Percentiles rank a stretch among this genome's conserved stretches.
phyloP scores from a whole-genome alignment of 768 basidiomycete genomes.

The Auriculariales sp. region DNA sequence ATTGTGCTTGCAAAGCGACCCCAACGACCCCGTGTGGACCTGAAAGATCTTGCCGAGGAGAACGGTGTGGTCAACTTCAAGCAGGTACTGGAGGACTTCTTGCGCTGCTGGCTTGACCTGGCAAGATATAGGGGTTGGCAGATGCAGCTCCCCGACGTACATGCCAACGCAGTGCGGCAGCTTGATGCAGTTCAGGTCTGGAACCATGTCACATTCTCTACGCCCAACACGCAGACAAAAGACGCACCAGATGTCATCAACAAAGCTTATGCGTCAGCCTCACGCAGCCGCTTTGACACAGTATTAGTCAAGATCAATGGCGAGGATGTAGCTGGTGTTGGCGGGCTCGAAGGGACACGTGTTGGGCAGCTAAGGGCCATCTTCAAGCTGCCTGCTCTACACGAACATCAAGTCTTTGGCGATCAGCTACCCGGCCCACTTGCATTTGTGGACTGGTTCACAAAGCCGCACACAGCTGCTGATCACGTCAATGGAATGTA shows the following conservation, averaged over 20 bases:
- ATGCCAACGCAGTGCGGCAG: neutral
- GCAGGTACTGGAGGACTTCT: neutral
- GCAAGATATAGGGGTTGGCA: neutral
- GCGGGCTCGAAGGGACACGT: neutral
- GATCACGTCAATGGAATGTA: neutral
- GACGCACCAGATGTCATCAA: neutral
- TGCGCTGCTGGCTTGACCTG: neutral
- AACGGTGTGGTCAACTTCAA: neutral
- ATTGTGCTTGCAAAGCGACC: neutral
- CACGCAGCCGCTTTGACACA: neutral
- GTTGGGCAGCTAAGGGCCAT: conserved; percentile 8
- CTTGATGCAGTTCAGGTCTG: neutral
- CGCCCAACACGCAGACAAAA: neutral
- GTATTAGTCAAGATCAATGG: neutral
- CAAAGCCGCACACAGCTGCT: conserved; percentile 1
- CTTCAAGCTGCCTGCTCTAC: conserved; percentile 6
- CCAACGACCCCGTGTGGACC: neutral
- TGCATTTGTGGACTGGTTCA: conserved; percentile 16
- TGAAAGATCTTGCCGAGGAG: neutral
- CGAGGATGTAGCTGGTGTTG: neutral
- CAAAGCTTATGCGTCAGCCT: neutral
- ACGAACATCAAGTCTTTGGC: neutral
- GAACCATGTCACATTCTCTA: neutral
- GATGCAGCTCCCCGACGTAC: neutral
- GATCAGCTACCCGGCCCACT: conserved; percentile 5